Base-by-base conservation (phyloP, 2,329 filamentous ascomycete genomes). In the Nigrograna mackinnonii region DNA sequence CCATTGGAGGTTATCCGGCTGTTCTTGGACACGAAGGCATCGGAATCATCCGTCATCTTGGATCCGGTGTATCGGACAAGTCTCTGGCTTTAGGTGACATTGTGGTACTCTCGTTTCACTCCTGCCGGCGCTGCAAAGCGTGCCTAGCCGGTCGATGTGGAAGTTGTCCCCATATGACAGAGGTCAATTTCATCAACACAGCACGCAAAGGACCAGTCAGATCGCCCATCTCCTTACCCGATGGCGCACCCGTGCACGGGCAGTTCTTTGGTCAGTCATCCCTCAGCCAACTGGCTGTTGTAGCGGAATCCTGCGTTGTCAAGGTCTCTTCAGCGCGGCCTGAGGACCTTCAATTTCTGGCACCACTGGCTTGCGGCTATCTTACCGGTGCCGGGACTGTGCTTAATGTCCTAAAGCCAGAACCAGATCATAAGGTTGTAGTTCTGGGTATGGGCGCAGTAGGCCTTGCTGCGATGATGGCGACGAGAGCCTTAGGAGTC, bases 241-340 rank as follows among this genome's bases (percentile, higher is more conserved):
- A 11, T 12, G 16, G 31, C 7, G 16, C 9, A 34, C 31, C 31
- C 7, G 11, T 12, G 7, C 16, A 17, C 16, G 31, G 31, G 7
- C 31, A 34, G n/a, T 28, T 28, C 31, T 34, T 34, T 34, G 31
- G 31, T 7, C 31, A 34, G 11, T 34, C 31, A 16, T 12, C 11
- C 31, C 16, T 34, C 16, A 17, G 11, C 11, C 11, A 34, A 16
- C 11, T 34, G 9, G 16, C 11, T 16, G 31, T 34, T 17, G 31
- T 34, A 7, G 17, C 7, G 7, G 31, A 34, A 17, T 12, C 9
- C 7, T 34, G 9, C 17, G 31, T 34, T 11, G 31, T 34, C 9
- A 28, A 34, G 31, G 17, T 34, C 11, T n/a, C n/a, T n/a, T 11
- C 31, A 11, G 31, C 16, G 17, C 7, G 11, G 7, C 17, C 11